Base-by-base conservation (phyloP, 1,284 basidiomycete genomes). In the Rhodotorula sp. region DNA sequence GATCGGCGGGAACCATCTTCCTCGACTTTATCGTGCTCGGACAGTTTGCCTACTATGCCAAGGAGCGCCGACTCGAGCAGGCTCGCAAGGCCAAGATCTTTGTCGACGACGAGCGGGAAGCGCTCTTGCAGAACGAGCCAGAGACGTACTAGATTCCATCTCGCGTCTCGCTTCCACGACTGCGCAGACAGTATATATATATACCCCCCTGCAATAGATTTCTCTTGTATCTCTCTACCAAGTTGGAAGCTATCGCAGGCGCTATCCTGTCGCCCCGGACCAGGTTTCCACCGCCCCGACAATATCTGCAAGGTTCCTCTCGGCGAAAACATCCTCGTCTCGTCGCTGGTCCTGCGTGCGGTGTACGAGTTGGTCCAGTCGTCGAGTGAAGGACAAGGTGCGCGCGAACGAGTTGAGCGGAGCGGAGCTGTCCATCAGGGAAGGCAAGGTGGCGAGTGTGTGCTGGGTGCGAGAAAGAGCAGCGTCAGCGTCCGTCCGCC, bases 11-110 rank as follows among this genome's bases (percentile, higher is more conserved):
- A 0, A 78, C 78, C 17, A 75, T 78, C 63, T 71, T 77, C 58
- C 65, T 78, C n/a, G 78, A 78, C 66, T 71, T 76, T 22, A 62
- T 78, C 71, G 78, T 78, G 5, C 69, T 78, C 15, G 66, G 69
- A 0, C 61, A 71, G 66, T 71, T 71, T 10, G 56, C 45, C 1
- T 59, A 17, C 33, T 71, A 71, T 55, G 44, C 62, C n/a, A 57
- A 64, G 24, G 62, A 48, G 45, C 62, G 62, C 45, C 45, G 62
- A 33, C 55, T 57, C 45, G 62, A 64, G 44, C 53, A 54, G 53
- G 53, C n/a, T 17, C 53, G 59, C 53, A 60, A 24, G 53, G n/a
- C 14, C n/a, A 54, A 54, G 26, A 46, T 66, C 29, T 66, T 66
- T 46, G 59, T 59, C 10, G 64, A 60, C 53, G 64, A 66, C 57